These are phyloP conservation scores for Dryas octopetala DNA, from an alignment of 306 rosid species.

Conservation along the genomic window DNA sequence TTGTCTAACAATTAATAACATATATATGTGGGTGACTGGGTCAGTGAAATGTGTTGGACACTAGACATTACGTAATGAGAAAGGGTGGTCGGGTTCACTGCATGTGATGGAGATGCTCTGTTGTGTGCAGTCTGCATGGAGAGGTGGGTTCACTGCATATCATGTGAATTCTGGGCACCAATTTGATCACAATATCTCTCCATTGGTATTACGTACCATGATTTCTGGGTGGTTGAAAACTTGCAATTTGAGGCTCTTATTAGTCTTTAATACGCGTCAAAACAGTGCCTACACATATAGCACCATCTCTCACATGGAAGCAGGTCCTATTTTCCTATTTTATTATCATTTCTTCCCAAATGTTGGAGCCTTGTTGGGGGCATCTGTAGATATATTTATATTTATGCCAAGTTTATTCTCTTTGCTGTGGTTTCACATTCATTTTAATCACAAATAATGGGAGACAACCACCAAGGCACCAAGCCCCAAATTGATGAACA, in stretches of 20 bases:
- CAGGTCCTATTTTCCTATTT: neutral
- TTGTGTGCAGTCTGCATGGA: neutral
- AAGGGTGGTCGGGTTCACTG: conserved; percentile 16
- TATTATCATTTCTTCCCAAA: neutral
- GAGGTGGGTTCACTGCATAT: conserved; percentile 17
- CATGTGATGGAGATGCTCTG: conserved; percentile 19
- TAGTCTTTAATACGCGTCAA: conserved; percentile 6
- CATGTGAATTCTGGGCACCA: conserved; percentile 5
- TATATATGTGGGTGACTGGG: no score
- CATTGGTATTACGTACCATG: neutral
- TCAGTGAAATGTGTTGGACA: no score
- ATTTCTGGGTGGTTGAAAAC: conserved; percentile 19
- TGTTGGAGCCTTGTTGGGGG: neutral
- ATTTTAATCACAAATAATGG: neutral
- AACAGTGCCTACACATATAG: neutral
- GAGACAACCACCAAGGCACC: neutral
- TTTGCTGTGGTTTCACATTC: neutral
- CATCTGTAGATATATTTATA: neutral
- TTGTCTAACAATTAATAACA: no score
- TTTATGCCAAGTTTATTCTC: no score
- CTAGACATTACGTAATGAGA: neutral
- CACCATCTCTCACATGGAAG: conserved; percentile 31
- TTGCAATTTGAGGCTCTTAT: neutral
- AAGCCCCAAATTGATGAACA: neutral
- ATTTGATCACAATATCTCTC: neutral